phyloP scores from a whole-genome alignment of 352 stramenopile genomes.

The Phytophthora colocasiae region DNA sequence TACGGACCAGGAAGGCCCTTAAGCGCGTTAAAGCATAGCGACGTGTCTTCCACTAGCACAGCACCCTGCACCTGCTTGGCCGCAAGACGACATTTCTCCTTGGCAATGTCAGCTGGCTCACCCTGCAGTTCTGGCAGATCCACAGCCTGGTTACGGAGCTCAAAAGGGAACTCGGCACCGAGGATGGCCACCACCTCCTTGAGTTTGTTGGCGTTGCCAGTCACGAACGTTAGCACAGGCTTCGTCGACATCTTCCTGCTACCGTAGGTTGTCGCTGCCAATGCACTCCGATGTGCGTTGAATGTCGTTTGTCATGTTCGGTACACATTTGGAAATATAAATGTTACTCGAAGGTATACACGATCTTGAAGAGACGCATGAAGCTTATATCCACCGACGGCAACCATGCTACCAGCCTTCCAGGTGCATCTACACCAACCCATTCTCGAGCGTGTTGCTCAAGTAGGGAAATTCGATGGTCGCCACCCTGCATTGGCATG shows the following conservation, averaged over 20 bases:
- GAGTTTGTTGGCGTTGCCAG: conserved; percentile 89
- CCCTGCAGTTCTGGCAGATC: conserved; percentile 98
- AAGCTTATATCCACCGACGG: background rate
- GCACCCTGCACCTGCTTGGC: conserved; percentile 85
- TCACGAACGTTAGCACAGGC: conserved; percentile 84
- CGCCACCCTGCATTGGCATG: conserved; percentile 78
- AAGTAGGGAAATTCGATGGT: conserved; percentile 86
- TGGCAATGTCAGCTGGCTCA: conserved; percentile 94
- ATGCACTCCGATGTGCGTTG: conserved; percentile 14
- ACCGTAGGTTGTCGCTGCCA: conserved; percentile 4
- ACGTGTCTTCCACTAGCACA: conserved; percentile 97
- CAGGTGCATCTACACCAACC: conserved; percentile 85
- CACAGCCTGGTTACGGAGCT: conserved; percentile 92
- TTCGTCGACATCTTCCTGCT: conserved; percentile 38
- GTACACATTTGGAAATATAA: no score
- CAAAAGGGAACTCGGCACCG: conserved; percentile 89
- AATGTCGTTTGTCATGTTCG: conserved; percentile 32
- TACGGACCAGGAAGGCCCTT: conserved; percentile 95
- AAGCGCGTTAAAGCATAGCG: conserved; percentile 97
- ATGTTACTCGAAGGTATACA: conserved; percentile 35
- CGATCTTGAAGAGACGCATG: conserved; percentile 38
- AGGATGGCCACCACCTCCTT: conserved; percentile 86
- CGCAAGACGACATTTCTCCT: conserved; percentile 95
- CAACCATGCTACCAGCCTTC: conserved; percentile 77
- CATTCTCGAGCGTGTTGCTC: conserved; percentile 76